A percentile compares a stretch with the other conserved stretches of the same genome.
These are phyloP conservation scores for Boletellus dicymbophilus DNA, from an alignment of 1,284 basidiomycete species.

Conservation along the genomic window DNA sequence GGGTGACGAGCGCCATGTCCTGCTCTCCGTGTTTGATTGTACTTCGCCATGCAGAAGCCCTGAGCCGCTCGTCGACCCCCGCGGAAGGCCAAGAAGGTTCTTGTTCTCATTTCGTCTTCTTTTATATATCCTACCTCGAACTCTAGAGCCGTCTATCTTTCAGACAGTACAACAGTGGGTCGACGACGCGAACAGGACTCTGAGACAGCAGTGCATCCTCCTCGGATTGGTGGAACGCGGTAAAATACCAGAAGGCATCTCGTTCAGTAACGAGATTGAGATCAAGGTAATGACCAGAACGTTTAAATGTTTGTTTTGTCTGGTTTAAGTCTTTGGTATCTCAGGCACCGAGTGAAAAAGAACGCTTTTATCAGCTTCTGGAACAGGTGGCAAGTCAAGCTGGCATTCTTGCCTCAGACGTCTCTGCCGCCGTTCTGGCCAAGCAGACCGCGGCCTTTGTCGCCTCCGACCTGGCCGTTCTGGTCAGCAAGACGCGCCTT, in stretches of 20 bases:
- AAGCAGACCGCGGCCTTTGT: slow-evolving; percentile 92
- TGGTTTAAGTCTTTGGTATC: slow-evolving; percentile 5
- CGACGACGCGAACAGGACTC: slow-evolving; percentile 45
- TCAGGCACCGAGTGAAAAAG: slow-evolving; percentile 83
- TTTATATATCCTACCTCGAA: not conserved
- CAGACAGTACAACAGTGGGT: slow-evolving; percentile 72
- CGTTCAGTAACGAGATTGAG: slow-evolving; percentile 89
- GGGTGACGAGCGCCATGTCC: slow-evolving; percentile 77
- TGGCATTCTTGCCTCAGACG: slow-evolving; percentile 68
- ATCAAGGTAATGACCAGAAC: slow-evolving; percentile 76
- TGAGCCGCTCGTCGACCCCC: slow-evolving; percentile 67
- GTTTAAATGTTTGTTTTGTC: not conserved
- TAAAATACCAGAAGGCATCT: slow-evolving; percentile 65
- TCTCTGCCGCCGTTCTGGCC: slow-evolving; percentile 74
- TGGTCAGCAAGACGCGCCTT: slow-evolving; percentile 66
- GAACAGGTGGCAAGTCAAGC: slow-evolving; percentile 14
- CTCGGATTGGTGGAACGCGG: slow-evolving; percentile 77
- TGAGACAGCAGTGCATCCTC: slow-evolving; percentile 71
- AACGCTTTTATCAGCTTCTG: slow-evolving; percentile 50
- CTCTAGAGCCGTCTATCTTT: slow-evolving; percentile 57
- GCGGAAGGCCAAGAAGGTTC: slow-evolving; percentile 65
- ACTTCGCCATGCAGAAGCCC: slow-evolving; percentile 83
- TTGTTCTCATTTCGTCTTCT: not conserved
- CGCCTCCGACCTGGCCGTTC: slow-evolving; percentile 78
- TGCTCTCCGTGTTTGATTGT: slow-evolving; percentile 89